phyloP scores from a whole-genome alignment of 2,329 filamentous ascomycete genomes.

The Dothistroma septosporum region DNA sequence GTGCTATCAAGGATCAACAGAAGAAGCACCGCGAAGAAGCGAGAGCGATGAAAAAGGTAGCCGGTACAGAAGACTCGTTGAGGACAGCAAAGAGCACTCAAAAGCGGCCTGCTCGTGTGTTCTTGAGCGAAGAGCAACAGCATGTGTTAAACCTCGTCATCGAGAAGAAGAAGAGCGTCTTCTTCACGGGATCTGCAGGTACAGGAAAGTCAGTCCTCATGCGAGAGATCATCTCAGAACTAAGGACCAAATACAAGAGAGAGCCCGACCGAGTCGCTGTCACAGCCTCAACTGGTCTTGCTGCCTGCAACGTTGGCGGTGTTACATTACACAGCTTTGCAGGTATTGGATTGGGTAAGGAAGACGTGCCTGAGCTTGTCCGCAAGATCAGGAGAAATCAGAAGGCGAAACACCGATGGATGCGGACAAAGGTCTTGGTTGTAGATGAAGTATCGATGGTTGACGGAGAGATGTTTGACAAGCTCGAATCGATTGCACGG shows the following conservation, averaged over 20 bases:
- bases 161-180: constrained; percentile 78
- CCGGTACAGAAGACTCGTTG: constrained; percentile 46
- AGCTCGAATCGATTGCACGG: constrained; percentile 82
- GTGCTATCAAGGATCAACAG: constrained; percentile 71
- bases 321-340: constrained; percentile 94
- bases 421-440: constrained; percentile 79
- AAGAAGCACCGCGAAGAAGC: constrained; percentile 64
- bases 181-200: constrained; percentile 92
- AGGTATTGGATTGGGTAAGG: constrained; percentile 92
- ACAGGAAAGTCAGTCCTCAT: constrained; percentile 97
- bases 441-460: constrained; percentile 99
- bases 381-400: constrained; percentile 86
- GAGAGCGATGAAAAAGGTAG: constrained; percentile 45
- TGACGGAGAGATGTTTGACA: constrained; percentile 94
- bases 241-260: constrained; percentile 70
- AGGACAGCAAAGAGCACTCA: constrained; percentile 45
- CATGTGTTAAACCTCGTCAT: constrained; percentile 80
- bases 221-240: constrained; percentile 77
- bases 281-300: constrained; percentile 91
- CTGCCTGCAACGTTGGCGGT: constrained; percentile 93
- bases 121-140: constrained; percentile 80
- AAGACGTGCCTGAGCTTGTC: constrained; percentile 71
- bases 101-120: constrained; percentile 54
- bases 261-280: constrained; percentile 85
- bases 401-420: constrained; percentile 85